phyloP scores from a whole-genome alignment of 2,329 filamentous ascomycete species.

The Pyrenophora teres region DNA sequence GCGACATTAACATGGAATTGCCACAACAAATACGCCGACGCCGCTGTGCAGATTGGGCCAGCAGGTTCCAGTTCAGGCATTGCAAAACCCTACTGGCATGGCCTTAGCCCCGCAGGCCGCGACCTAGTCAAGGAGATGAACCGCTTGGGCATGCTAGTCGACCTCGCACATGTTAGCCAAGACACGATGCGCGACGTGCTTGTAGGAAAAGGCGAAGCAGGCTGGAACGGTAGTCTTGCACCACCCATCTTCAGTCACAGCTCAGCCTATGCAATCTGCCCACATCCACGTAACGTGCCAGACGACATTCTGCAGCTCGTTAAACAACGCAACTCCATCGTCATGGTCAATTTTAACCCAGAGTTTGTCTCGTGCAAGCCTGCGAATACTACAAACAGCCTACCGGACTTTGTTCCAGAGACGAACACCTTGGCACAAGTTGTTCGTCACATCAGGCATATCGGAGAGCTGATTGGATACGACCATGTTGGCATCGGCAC shows the following conservation, averaged over 20 bases:
- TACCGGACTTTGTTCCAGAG: constrained; percentile 69
- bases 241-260: constrained; percentile 91
- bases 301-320: constrained; percentile 81
- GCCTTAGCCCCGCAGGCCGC: constrained; percentile 73
- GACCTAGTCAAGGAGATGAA: constrained; percentile 87
- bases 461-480: constrained; percentile 81
- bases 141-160: constrained; percentile 89
- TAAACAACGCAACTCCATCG: constrained; percentile 71
- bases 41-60: constrained; percentile 66
- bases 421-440: constrained; percentile 79
- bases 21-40: constrained; percentile 87
- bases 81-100: constrained; percentile 66
- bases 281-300: constrained; percentile 87
- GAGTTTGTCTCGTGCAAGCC: constrained; percentile 79
- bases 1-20: constrained; percentile 92
- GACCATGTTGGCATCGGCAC: constrained; percentile 87
- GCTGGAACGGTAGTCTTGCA: constrained; percentile 74
- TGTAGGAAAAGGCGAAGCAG: constrained; percentile 54
- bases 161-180: constrained; percentile 76
- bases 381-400: constrained; percentile 61
- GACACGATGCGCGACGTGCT: constrained; percentile 88
- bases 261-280: constrained; percentile 78
- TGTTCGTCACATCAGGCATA: constrained; percentile 78
- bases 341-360: constrained; percentile 90
- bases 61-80: constrained; percentile 44